Percentiles rank a stretch among this genome's conserved stretches.
Conservation (phyloP, 1,284 basidiomycete species). For the Trametes polyzona region DNA sequence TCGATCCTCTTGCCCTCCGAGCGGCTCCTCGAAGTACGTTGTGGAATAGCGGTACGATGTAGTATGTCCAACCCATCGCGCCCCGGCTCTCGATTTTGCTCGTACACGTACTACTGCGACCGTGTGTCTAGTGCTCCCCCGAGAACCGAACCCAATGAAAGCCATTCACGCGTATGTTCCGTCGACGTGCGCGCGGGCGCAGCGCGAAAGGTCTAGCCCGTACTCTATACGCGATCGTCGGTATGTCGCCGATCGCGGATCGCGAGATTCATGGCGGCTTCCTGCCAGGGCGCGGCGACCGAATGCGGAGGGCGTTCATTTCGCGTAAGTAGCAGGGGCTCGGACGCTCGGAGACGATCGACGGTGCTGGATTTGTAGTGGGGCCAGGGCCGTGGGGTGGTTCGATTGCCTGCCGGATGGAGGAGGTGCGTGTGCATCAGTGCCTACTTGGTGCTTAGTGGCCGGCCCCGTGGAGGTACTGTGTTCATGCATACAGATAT, state of each 20-base stretch:
- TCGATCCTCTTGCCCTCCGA: slow-evolving; percentile 7
- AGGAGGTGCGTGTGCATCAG: not conserved
- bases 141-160: not conserved
- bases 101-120: not conserved
- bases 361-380: not conserved
- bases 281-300: not conserved
- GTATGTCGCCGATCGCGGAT: not conserved
- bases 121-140: not conserved
- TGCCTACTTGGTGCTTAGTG: too few relatives aligned
- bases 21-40: not conserved
- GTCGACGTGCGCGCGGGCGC: too few relatives aligned
- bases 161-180: not conserved
- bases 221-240: not conserved
- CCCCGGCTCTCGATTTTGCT: not conserved
- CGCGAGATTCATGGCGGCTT: not conserved
- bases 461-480: too few relatives aligned
- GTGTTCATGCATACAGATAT: not conserved
- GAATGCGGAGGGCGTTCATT: not conserved
- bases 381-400: not conserved
- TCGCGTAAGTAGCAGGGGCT: not conserved
- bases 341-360: not conserved
- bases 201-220: too few relatives aligned
- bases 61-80: not conserved
- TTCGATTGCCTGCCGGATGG: slow-evolving; percentile 3
- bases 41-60: slow-evolving; percentile 8